Evolutionary conservation across 192 early-diverging fungal genomes (phyloP), one percentile per base, ranked within the genome.

Genomic region (Coemansia sp.): DNA sequence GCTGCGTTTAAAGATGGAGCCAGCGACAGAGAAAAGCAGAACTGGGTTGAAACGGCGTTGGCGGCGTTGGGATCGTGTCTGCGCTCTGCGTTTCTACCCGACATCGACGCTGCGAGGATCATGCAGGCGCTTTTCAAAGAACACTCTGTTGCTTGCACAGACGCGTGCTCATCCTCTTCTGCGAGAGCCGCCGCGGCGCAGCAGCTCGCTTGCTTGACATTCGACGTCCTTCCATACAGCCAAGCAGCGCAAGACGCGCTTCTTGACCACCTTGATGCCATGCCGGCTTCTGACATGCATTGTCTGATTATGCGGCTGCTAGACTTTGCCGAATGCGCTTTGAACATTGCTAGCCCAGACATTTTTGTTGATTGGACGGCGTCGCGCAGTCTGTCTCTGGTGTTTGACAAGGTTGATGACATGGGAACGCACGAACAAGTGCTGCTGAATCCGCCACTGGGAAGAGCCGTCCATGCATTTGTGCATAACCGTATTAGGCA

Each of bases 401-500:
- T 70, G 1, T 79, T 79, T 54, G 76, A 79, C 53, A 14, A 53
- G 19, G n/a, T 79, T 7, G 76, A 79, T 32, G 18, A 35, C 3
- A 55, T 46, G 29, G 61, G 53, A 5, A 13, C 56, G 1, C 62
- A 79, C 29, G 76, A 74, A 64, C 76, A 67, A 16, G 64, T 54
- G 6, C 64, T 79, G 30, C 64, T 79, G 19, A 57, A 55, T 10
- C 64, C 60, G 45, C 71, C 76, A 5, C 27, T 65, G 55, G 61
- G 67, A 22, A 65, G 20, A 18, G 54, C 64, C 19, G 61, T 73
- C 9, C 57, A 52, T 28, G 71, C 68, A 4, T 79, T 62, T 74
- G 76, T 79, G 47, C 61, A 58, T 29, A 79, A 79, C 42, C 71
- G 76, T 29, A 79, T 79, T 3, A 51, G 27, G 16, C 56, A 67